Percentiles rank a stretch among this genome's conserved stretches.
These are phyloP conservation scores for Elongisporangium anandrum DNA, from an alignment of 352 stramenopile species.

Conservation along the genomic window DNA sequence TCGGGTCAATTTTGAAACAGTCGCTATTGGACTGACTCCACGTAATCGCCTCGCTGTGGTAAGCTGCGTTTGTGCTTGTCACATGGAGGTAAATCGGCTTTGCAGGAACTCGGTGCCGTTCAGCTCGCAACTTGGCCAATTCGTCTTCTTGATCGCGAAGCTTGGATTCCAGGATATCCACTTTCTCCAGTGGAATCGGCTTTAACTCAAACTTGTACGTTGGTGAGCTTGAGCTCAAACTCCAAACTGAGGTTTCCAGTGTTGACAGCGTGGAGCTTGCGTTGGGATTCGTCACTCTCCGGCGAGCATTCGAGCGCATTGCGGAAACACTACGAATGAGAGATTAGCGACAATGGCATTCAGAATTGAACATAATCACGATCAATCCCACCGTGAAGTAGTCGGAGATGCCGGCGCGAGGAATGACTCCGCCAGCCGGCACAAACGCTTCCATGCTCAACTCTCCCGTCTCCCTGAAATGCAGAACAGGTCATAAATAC, in stretches of 20 bases:
- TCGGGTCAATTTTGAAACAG: no score
- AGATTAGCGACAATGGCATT: no score
- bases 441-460: not conserved
- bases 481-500: no score
- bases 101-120: no score
- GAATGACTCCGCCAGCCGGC: not conserved
- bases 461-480: conserved; percentile 1
- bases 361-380: no score
- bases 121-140: no score
- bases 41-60: no score
- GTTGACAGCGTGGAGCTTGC: not conserved
- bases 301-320: not conserved
- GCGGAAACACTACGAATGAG: conserved; percentile 5
- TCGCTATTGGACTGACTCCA: no score
- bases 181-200: not conserved
- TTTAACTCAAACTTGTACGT: not conserved
- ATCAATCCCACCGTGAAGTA: not conserved
- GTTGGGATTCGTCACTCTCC: not conserved
- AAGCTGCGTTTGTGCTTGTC: no score
- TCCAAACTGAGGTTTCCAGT: not conserved
- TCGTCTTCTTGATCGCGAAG: not conserved
- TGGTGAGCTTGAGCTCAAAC: conserved; percentile 3
- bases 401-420: not conserved
- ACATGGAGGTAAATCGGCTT: no score
- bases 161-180: conserved; percentile 3